A percentile compares a stretch with the other conserved stretches of the same genome.
Conservation (phyloP, 371 early-diverging fungal species). For the Mucor irregularis region DNA sequence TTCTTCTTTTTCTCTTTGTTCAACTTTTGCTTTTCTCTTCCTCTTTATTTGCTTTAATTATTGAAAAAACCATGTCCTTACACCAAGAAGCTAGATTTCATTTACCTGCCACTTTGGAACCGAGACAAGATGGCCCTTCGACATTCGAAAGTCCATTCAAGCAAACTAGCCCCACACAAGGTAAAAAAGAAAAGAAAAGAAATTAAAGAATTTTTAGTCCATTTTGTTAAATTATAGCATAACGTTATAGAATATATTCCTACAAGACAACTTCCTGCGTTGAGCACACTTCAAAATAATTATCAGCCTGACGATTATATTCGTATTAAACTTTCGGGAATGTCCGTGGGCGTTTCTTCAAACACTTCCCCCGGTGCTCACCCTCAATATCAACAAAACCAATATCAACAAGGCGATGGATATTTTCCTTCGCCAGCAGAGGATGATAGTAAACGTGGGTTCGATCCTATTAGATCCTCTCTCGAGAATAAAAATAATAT, state of each 20-base stretch:
- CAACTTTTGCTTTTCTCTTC: background rate
- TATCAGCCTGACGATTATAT: slow-evolving; percentile 9
- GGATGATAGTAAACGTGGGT: background rate
- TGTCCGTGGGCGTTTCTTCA: slow-evolving; percentile 18
- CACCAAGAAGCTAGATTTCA: background rate
- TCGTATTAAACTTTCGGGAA: slow-evolving; percentile 14
- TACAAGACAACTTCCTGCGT: slow-evolving; percentile 2
- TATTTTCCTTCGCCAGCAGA: background rate
- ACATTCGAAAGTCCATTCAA: background rate
- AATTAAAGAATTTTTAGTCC: background rate
- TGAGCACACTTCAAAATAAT: background rate
- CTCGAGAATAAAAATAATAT: no score
- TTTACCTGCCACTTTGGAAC: slow-evolving; percentile 4
- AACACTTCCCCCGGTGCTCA: slow-evolving; percentile 6
- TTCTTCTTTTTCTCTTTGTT: background rate
- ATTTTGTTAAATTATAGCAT: background rate
- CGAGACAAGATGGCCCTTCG: background rate
- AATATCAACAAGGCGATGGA: slow-evolving; percentile 13
- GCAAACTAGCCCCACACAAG: background rate
- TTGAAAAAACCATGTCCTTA: background rate
- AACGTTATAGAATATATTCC: slow-evolving; percentile 3
- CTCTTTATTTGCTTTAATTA: background rate
- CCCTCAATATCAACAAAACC: slow-evolving; percentile 1
- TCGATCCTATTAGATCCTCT: slow-evolving; percentile 3
- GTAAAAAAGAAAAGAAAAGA: background rate